Evolutionary conservation across 495 filamentous ascomycete species (phyloP).

Genomic region (Daldinia loculata): DNA sequence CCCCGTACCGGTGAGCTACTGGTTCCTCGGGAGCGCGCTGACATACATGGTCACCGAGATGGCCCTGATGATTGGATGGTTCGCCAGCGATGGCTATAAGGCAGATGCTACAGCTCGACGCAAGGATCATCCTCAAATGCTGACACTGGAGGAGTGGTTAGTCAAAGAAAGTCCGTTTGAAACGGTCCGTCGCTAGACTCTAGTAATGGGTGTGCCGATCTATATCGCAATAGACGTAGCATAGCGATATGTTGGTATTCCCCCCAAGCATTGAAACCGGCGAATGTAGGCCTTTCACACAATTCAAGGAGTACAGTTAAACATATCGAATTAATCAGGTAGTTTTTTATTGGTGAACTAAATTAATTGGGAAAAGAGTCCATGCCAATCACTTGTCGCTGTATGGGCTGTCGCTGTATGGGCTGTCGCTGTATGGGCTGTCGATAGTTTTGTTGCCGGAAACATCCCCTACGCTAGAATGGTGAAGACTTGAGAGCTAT

Average conservation of each 20-base stretch:
- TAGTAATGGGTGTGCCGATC: slow-evolving; percentile 5
- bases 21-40: slow-evolving; percentile 51
- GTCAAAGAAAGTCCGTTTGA: slow-evolving; percentile 50
- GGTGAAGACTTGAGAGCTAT: slow-evolving; percentile 56
- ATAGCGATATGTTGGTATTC: background rate
- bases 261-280: background rate
- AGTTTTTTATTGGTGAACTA: background rate
- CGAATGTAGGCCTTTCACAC: background rate
- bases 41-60: slow-evolving; percentile 53
- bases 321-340: background rate
- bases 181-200: slow-evolving; percentile 11
- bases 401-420: background rate
- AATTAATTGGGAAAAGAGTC: background rate
- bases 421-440: too few species aligned
- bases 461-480: slow-evolving; percentile 46
- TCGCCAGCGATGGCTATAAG: slow-evolving; percentile 55
- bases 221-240: background rate
- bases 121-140: slow-evolving; percentile 48
- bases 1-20: slow-evolving; percentile 50
- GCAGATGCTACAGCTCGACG: slow-evolving; percentile 53
- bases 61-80: slow-evolving; percentile 57
- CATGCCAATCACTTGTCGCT: background rate
- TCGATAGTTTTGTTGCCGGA: background rate
- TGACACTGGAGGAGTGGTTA: slow-evolving; percentile 56
- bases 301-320: background rate